These are phyloP conservation scores for Funneliformis geosporum DNA, from an alignment of 192 early-diverging fungal species.

Conservation along the genomic window DNA sequence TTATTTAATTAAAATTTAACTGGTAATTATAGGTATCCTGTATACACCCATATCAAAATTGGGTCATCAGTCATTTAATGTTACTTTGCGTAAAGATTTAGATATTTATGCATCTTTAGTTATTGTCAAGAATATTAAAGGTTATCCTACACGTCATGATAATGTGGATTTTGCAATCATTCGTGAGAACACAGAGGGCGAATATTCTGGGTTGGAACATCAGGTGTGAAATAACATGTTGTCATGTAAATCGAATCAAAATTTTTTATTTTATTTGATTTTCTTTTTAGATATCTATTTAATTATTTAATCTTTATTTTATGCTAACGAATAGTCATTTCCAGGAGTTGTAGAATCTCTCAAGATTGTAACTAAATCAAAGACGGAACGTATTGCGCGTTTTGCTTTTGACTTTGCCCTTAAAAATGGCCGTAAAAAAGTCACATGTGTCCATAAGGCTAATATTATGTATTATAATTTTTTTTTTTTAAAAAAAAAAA, in stretches of 20 bases:
- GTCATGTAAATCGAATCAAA: not conserved
- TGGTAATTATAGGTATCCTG: conserved; percentile 44
- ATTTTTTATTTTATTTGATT: conserved; percentile 12
- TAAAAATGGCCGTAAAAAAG: conserved; percentile 97
- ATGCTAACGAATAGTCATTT: conserved; percentile 63
- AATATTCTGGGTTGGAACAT: conserved; percentile 99
- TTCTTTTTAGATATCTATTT: not conserved
- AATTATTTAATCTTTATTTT: not conserved
- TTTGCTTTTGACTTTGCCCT: conserved; percentile 99
- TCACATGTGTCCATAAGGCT: conserved; percentile 99
- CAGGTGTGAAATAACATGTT: conserved; percentile 48
- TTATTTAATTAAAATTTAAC: not conserved
- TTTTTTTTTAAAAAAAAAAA: not conserved
- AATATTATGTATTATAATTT: conserved; percentile 87
- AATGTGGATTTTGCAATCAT: conserved; percentile 98
- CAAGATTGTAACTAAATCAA: conserved; percentile 94
- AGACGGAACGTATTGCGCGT: conserved; percentile 98
- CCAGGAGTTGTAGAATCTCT: conserved; percentile 98
- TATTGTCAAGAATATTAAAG: conserved; percentile 87
- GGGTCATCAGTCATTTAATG: conserved; percentile 97
- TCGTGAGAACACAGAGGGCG: conserved; percentile 99
- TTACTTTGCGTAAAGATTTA: conserved; percentile 93
- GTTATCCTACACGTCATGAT: conserved; percentile 85
- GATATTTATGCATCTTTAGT: conserved; percentile 98
- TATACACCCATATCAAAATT: conserved; percentile 84